Conservation (phyloP, 352 stramenopile species). For the Plasmopara muralis region DNA sequence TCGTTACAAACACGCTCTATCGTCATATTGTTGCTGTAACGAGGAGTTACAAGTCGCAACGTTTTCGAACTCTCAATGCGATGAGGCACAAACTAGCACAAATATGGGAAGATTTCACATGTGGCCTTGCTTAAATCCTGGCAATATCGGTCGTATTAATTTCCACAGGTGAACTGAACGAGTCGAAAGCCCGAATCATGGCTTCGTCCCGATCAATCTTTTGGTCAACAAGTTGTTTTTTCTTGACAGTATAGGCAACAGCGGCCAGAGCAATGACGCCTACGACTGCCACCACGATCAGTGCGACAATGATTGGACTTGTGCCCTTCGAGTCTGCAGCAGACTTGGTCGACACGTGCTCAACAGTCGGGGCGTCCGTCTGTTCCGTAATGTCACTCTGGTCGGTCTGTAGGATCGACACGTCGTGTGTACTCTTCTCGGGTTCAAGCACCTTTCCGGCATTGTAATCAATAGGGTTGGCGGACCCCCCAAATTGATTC, state of each 20-base stretch:
- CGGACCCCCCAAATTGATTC: background rate
- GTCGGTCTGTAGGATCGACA: conserved; percentile 26
- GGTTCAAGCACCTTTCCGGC: conserved; percentile 20
- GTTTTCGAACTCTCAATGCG: too few relatives aligned
- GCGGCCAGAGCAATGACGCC: conserved; percentile 16
- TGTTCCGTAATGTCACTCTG: conserved; percentile 17
- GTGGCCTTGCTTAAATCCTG: conserved; percentile 19
- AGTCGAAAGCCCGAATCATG: conserved; percentile 23
- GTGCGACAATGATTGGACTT: conserved; percentile 19
- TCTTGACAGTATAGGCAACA: conserved; percentile 19
- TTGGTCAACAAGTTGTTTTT: conserved; percentile 22
- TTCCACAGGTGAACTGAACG: conserved; percentile 22
- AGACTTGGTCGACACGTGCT: conserved; percentile 20
- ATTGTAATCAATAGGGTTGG: conserved; percentile 6
- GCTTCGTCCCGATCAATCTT: conserved; percentile 11
- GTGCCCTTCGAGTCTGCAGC: conserved; percentile 2
- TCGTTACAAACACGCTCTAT: too few relatives aligned
- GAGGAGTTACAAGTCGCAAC: too few relatives aligned
- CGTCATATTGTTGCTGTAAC: too few relatives aligned
- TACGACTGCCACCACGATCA: conserved; percentile 18
- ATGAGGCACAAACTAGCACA: too few relatives aligned
- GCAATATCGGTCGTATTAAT: conserved; percentile 22
- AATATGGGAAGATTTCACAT: background rate
- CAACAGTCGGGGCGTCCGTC: conserved; percentile 7
- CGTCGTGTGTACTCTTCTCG: conserved; percentile 15